Evolutionary conservation across 2,329 filamentous ascomycete species (phyloP), one percentile per base, ranked within the genome.

Genomic region (Elsinoe fawcettii): DNA sequence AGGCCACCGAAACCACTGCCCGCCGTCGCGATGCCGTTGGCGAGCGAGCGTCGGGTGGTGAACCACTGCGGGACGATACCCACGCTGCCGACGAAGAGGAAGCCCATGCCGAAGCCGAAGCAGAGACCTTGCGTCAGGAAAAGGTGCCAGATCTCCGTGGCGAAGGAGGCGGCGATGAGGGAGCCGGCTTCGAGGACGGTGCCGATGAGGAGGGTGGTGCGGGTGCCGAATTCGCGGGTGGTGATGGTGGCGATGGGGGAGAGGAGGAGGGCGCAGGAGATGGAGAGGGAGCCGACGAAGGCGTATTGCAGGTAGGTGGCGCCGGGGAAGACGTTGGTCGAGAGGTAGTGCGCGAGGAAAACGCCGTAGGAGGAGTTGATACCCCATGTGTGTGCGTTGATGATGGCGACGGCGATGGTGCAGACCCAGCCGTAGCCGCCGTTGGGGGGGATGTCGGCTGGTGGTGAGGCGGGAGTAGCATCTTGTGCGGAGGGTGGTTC

Each of bases 31-130:
- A 88, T 76, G 1, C 85, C 83, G 60, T 87, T 89, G 9, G 87
- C 86, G 12, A 90, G 76, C 25, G 82, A 86, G 1, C 87, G 79
- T 23, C 77, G 78, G 30, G 80, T 83, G 8, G 76, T 80, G 66
- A 91, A 91, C 86, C 86, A 90, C 67, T 90, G 86, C 1, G 86
- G 80, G 0, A 86, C 76, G 9, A 90, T 80, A 32, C 80, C 81
- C 2, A 86, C 84, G 3, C 77, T 82, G 0, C 81, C 81, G 0
- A 87, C 86, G 66, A 90, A 92, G 8, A 86, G 74, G 58, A 91
- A 85, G 0, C 88, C 88, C 79, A 92, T 85, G 2, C 87, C 88
- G 20, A 85, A 69, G n/a, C 88, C 88, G 61, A 92, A 91, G 56
- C 83, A 81, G 2, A 91, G 66, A 3, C 88, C 88, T 66, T 92